Conservation (phyloP, 2,329 filamentous ascomycete genomes). For the Fusarium virguliforme region DNA sequence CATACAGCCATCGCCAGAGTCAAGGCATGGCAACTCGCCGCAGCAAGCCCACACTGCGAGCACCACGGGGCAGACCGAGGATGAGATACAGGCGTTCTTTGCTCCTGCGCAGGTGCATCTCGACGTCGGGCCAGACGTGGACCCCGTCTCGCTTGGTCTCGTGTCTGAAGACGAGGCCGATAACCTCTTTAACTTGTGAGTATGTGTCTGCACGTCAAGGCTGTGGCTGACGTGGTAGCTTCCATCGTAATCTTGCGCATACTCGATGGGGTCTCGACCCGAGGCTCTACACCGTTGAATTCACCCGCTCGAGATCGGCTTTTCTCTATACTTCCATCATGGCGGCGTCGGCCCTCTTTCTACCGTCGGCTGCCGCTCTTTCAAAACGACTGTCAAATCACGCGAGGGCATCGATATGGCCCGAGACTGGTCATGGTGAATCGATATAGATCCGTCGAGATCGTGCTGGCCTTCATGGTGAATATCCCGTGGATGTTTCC, state of each 20-base stretch:
- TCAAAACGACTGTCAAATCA: slow-evolving; percentile 78
- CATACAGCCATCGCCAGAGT: slow-evolving; percentile 69
- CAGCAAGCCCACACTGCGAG: slow-evolving; percentile 46
- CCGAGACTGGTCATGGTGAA: slow-evolving; percentile 74
- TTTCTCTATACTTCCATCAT: slow-evolving; percentile 82
- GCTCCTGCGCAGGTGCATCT: slow-evolving; percentile 74
- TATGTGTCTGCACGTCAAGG: slow-evolving; percentile 10
- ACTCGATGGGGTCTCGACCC: slow-evolving; percentile 83
- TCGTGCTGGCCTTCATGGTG: slow-evolving; percentile 82
- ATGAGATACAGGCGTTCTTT: slow-evolving; percentile 77
- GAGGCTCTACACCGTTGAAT: slow-evolving; percentile 74
- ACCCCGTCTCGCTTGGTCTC: slow-evolving; percentile 80
- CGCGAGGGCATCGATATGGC: no score
- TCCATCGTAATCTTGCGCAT: slow-evolving; percentile 79
- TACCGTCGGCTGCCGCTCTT: slow-evolving; percentile 74
- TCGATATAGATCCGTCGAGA: slow-evolving; percentile 79
- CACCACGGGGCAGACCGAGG: slow-evolving; percentile 51
- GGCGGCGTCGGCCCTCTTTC: slow-evolving; percentile 77
- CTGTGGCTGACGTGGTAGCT: slow-evolving; percentile 62
- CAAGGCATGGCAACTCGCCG: slow-evolving; percentile 51
- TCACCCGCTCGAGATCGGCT: slow-evolving; percentile 77
- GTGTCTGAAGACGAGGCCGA: slow-evolving; percentile 77
- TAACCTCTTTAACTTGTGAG: slow-evolving; percentile 76
- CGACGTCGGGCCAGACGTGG: slow-evolving; percentile 75
- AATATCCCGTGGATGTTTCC: slow-evolving; percentile 84